Evolutionary conservation across 768 basidiomycete genomes (phyloP).

Genomic region (Mycena alexandri): DNA sequence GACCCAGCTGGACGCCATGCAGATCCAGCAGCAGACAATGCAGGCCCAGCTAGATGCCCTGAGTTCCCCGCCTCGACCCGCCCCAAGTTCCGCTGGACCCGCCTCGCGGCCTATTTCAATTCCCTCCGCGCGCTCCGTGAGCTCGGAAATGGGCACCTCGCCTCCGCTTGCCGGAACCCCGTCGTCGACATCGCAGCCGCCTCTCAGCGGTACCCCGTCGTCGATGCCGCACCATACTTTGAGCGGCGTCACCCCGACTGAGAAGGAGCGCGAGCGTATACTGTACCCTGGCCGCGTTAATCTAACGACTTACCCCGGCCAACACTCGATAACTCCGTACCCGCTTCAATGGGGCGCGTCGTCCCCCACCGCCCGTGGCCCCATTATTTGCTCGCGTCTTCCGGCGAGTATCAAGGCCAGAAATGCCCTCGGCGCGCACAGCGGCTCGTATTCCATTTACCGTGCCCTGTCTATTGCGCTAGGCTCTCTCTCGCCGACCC

Average conservation of each 20-base stretch:
- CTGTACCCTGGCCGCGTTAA: constrained; percentile 88
- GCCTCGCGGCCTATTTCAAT: constrained; percentile 27
- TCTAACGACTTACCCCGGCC: constrained; percentile 94
- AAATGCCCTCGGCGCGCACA: constrained; percentile 95
- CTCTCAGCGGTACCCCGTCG: constrained; percentile 27
- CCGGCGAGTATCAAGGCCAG: constrained; percentile 87
- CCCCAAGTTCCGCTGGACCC: background rate
- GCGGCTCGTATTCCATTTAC: constrained; percentile 95
- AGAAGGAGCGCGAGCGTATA: constrained; percentile 78
- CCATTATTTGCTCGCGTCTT: constrained; percentile 90
- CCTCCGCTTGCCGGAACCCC: constrained; percentile 25
- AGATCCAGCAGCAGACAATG: constrained; percentile 80
- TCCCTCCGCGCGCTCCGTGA: constrained; percentile 12
- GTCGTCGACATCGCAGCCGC: constrained; percentile 37
- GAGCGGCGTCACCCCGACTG: constrained; percentile 43
- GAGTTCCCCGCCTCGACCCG: background rate
- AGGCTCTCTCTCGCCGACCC: constrained; percentile 81
- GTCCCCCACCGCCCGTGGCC: constrained; percentile 77
- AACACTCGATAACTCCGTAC: constrained; percentile 87
- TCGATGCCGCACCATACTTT: constrained; percentile 39
- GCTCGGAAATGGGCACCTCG: constrained; percentile 24
- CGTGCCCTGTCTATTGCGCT: constrained; percentile 93
- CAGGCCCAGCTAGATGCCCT: constrained; percentile 76
- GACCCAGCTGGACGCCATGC: constrained; percentile 75
- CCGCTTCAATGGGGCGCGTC: constrained; percentile 86